Percentiles rank a stretch among this genome's conserved stretches.
Conservation (phyloP, 1,284 basidiomycete species). For the Cutaneotrichosporon sp. region DNA sequence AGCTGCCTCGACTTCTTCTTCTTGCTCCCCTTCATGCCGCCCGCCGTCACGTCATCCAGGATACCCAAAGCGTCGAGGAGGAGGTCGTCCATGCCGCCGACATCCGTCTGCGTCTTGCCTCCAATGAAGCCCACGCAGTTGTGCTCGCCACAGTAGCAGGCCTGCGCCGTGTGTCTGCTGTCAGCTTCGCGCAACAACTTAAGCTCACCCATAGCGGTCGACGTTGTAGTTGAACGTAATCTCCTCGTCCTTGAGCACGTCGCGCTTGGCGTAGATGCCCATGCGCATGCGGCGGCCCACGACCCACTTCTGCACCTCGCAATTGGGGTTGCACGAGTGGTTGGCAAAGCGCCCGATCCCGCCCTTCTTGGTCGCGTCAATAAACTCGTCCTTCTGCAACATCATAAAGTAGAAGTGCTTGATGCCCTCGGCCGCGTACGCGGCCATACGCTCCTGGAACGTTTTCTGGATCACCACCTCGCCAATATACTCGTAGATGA, state of each 20-base stretch:
- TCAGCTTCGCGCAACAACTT: constrained; percentile 15
- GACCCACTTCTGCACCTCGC: constrained; percentile 99
- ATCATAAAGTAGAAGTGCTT: constrained; percentile 99
- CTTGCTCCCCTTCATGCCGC: constrained; percentile 78
- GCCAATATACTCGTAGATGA: constrained; percentile 98
- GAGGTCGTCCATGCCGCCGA: constrained; percentile 88
- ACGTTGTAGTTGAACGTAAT: constrained; percentile 99
- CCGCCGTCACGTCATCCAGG: constrained; percentile 79
- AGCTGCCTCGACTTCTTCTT: constrained; percentile 90
- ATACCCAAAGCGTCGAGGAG: constrained; percentile 97
- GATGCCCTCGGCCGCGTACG: constrained; percentile 91
- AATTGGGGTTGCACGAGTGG: constrained; percentile 97
- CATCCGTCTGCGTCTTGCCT: constrained; percentile 97
- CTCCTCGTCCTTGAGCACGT: constrained; percentile 82
- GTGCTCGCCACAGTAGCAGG: constrained; percentile 92
- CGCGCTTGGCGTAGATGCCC: constrained; percentile 94
- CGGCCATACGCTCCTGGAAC: constrained; percentile 91
- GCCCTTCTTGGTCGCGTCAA: constrained; percentile 96
- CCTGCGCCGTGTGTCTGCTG: constrained; percentile 85
- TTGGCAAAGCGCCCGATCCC: constrained; percentile 97
- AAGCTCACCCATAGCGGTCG: constrained; percentile 85
- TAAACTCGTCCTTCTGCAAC: constrained; percentile 98
- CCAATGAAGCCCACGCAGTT: constrained; percentile 97
- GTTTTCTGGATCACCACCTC: constrained; percentile 87
- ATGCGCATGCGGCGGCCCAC: constrained; percentile 88